phyloP scores from a whole-genome alignment of 1,284 basidiomycete genomes.

The Marasmius fiardii region DNA sequence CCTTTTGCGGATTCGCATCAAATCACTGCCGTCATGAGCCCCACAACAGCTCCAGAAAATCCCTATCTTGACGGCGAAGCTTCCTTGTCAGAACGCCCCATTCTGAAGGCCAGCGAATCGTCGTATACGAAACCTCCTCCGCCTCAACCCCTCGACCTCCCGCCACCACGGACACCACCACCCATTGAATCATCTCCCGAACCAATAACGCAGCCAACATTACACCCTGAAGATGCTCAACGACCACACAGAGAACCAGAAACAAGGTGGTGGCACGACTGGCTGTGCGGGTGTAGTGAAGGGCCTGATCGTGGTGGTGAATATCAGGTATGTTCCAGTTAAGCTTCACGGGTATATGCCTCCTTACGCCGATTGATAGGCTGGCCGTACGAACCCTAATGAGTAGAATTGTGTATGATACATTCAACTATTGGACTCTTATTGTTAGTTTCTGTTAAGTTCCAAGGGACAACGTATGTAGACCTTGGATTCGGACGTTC shows the following conservation, averaged over 20 bases:
- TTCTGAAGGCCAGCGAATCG: slow-evolving; percentile 17
- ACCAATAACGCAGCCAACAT: slow-evolving; percentile 34
- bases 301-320: slow-evolving; percentile 66
- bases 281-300: slow-evolving; percentile 75
- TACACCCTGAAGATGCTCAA: slow-evolving; percentile 18
- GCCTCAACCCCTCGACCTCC: slow-evolving; percentile 55
- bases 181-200: slow-evolving; percentile 35
- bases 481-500: background rate
- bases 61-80: slow-evolving; percentile 1
- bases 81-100: slow-evolving; percentile 18
- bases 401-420: slow-evolving; percentile 39
- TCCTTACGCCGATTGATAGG: slow-evolving; percentile 34
- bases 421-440: background rate
- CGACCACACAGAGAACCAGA: slow-evolving; percentile 30
- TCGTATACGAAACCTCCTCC: slow-evolving; percentile 30
- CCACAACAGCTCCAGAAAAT: slow-evolving; percentile 17
- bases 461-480: background rate
- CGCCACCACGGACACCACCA: slow-evolving; percentile 54
- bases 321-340: slow-evolving; percentile 49
- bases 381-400: slow-evolving; percentile 72
- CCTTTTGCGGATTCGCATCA: slow-evolving; percentile 14
- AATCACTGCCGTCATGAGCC: slow-evolving; percentile 26
- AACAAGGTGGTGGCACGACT: slow-evolving; percentile 79
- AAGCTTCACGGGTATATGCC: background rate
- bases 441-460: background rate